These are phyloP conservation scores for Didymella glomerata DNA, from an alignment of 2,329 filamentous ascomycete species.

Conservation along the genomic window DNA sequence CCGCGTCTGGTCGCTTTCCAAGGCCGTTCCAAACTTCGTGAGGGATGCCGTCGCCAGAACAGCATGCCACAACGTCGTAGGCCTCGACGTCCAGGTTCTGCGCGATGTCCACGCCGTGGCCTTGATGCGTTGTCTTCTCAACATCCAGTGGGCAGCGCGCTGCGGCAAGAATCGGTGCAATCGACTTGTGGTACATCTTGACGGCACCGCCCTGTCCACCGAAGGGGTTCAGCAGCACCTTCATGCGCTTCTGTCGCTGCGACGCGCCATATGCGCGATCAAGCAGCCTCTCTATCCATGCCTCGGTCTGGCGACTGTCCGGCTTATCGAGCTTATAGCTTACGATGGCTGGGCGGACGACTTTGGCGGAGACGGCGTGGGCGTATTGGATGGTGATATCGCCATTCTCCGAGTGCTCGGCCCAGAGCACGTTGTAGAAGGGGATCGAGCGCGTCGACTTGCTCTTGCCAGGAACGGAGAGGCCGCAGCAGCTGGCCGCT, in stretches of 20 bases:
- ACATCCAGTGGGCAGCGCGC: slow-evolving; percentile 80
- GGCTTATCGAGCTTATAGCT: slow-evolving; percentile 67
- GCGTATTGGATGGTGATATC: slow-evolving; percentile 78
- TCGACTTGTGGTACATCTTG: slow-evolving; percentile 76
- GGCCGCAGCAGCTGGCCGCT: slow-evolving; percentile 64
- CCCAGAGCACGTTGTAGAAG: slow-evolving; percentile 87
- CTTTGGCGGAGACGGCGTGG: slow-evolving; percentile 61
- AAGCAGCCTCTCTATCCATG: slow-evolving; percentile 73
- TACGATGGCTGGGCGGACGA: slow-evolving; percentile 68
- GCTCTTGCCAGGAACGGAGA: slow-evolving; percentile 57
- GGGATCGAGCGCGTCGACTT: slow-evolving; percentile 69
- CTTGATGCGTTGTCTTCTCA: slow-evolving; percentile 72
- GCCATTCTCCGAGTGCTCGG: slow-evolving; percentile 65
- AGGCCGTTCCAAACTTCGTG: slow-evolving; percentile 97
- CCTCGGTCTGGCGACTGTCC: slow-evolving; percentile 58
- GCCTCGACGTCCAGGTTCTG: slow-evolving; percentile 77
- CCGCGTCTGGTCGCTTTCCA: slow-evolving; percentile 77
- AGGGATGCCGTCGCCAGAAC: slow-evolving; percentile 89
- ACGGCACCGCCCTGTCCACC: slow-evolving; percentile 81
- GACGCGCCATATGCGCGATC: slow-evolving; percentile 74
- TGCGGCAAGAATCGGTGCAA: slow-evolving; percentile 82
- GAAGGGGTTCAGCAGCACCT: slow-evolving; percentile 89
- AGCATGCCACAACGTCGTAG: slow-evolving; percentile 86
- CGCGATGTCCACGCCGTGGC: slow-evolving; percentile 81
- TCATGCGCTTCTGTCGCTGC: slow-evolving; percentile 77